phyloP scores from a whole-genome alignment of 331 rosid genomes.

The Pyracantha coccinea region DNA sequence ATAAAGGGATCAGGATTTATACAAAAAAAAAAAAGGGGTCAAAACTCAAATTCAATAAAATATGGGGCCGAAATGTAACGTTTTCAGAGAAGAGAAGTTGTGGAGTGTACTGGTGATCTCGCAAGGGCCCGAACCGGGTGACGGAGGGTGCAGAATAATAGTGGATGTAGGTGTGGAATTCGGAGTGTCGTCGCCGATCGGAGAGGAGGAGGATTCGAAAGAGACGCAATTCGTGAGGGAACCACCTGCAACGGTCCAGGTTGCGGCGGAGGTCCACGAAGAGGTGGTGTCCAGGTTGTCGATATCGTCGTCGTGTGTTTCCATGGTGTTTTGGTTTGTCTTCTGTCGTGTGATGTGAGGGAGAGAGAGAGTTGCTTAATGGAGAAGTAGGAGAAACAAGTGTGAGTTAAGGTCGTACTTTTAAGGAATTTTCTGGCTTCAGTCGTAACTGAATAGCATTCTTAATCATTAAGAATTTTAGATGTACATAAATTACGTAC shows the following conservation, averaged over 20 bases:
- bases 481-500: too few species aligned
- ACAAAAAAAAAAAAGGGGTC: not conserved
- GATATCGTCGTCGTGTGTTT: not conserved
- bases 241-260: slow-evolving; percentile 51
- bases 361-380: not conserved
- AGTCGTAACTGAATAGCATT: not conserved
- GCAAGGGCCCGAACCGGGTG: slow-evolving; percentile 64
- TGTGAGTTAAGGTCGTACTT: not conserved
- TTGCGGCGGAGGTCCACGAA: slow-evolving; percentile 30
- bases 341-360: not conserved
- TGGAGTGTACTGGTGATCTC: slow-evolving; percentile 57
- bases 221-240: slow-evolving; percentile 33
- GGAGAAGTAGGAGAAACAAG: not conserved
- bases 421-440: not conserved
- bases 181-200: slow-evolving; percentile 15
- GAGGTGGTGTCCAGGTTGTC: not conserved
- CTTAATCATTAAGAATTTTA: not conserved
- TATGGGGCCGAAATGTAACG: not conserved
- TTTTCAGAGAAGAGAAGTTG: not conserved
- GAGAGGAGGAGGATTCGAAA: slow-evolving; percentile 47
- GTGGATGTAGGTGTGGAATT: slow-evolving; percentile 23
- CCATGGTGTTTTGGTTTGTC: slow-evolving; percentile 18
- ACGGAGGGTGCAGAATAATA: slow-evolving; percentile 43
- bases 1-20: not conserved
- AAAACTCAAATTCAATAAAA: not conserved